Base-by-base conservation (phyloP, 257 asterid genomes). In the Capsicum rhomboideum region DNA sequence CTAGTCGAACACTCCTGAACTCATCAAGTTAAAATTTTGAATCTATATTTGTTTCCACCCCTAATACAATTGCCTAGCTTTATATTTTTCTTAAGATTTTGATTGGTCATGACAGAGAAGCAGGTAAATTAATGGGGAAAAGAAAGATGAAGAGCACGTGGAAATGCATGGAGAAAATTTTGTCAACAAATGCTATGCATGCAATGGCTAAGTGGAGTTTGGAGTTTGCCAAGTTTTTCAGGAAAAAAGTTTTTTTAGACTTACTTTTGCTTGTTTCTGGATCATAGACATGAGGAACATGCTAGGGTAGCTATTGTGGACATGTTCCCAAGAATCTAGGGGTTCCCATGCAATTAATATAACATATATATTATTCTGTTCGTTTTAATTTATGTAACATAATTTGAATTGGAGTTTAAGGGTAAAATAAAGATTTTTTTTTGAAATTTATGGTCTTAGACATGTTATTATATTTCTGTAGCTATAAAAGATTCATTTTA, bases 151-250 rank as follows among this genome's bases (percentile, higher is more conserved):
- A 69, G 52, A 69, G 44, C 56, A 55, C 83, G 53, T 53, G 31
- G 68, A 46, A 82, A 23, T 31, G 80, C 66, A 40, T 44, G 72
- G 18, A 67, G 18, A 37, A 31, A 75, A 72, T 58, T 66, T 18
- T 79, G 7, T 63, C 66, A 80, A 86, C 89, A 88, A 64, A 79
- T 86, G 87, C 79, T 53, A 12, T 78, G n/a, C 89, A 88, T 88
- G 90, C 90, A 86, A 84, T 82, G 77, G 82, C 26, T 40, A 64
- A 11, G 40, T 31, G 18, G 10, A 68, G 29, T 34, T 71, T 74
- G 78, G 56, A 34, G 10, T 63, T 61, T 85, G 59, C 83, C 90
- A 83, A 83, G 67, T 23, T 74, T 46, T 13, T 8, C 8, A 46
- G 59, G 18, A 26, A 75, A 61, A 23, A 59, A 14, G 53, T 46